Percentiles rank a stretch among this genome's conserved stretches.
Conservation (phyloP, 1,284 basidiomycete genomes). For the Apiotrichum porosum region DNA sequence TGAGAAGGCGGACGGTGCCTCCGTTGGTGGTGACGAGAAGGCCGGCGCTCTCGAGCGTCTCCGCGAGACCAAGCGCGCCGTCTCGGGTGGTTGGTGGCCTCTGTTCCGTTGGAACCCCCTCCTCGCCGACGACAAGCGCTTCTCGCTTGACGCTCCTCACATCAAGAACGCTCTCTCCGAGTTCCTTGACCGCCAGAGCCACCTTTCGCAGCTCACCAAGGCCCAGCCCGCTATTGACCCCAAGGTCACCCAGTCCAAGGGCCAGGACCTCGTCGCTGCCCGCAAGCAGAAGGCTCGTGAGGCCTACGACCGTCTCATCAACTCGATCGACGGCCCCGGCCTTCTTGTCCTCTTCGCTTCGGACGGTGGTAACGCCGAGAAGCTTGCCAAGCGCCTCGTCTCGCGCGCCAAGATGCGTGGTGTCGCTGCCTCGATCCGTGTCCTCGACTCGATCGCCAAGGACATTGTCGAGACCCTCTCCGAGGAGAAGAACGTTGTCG, state of each 20-base stretch:
- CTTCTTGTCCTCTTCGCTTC: conserved; percentile 86
- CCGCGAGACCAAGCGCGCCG: conserved; percentile 95
- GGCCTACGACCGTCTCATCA: conserved; percentile 79
- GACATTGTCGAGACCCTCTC: conserved; percentile 58
- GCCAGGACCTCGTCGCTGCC: conserved; percentile 75
- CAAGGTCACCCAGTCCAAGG: conserved; percentile 79
- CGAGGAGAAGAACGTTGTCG: conserved; percentile 65
- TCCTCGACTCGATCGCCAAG: conserved; percentile 65
- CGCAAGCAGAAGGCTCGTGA: conserved; percentile 78
- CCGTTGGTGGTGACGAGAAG: conserved; percentile 56
- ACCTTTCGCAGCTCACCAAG: conserved; percentile 84
- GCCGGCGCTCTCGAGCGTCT: conserved; percentile 77
- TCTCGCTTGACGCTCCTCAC: conserved; percentile 86
- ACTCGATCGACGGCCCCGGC: conserved; percentile 82
- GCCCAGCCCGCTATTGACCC: conserved; percentile 71
- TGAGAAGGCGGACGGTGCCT: conserved; percentile 59
- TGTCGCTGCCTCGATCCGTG: conserved; percentile 66
- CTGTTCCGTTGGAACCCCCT: conserved; percentile 96
- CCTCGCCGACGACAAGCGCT: conserved; percentile 75
- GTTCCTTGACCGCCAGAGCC: conserved; percentile 95
- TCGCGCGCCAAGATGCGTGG: conserved; percentile 80
- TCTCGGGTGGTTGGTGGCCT: conserved; percentile 97
- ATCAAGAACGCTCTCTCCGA: conserved; percentile 91
- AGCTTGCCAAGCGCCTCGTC: conserved; percentile 84
- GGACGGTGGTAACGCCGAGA: conserved; percentile 92